Conservation (phyloP, 768 basidiomycete species). For the Kwoniella pini region DNA sequence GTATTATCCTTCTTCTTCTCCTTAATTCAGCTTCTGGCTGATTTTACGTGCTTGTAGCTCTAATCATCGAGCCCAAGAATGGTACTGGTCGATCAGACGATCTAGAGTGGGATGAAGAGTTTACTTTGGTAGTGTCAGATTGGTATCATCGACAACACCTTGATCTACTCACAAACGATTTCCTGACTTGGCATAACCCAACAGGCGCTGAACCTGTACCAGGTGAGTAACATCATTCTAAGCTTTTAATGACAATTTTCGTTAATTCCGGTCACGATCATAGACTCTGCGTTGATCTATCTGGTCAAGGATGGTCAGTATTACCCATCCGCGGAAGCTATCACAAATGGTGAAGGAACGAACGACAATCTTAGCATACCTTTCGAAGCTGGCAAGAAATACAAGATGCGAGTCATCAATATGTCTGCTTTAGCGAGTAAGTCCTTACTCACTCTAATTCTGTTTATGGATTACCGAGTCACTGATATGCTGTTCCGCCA, state of each 20-base stretch:
- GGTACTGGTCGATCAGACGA: constrained; percentile 56
- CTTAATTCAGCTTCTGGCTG: not conserved
- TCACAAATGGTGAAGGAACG: constrained; percentile 61
- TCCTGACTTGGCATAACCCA: constrained; percentile 69
- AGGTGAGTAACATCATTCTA: constrained; percentile 57
- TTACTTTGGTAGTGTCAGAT: constrained; percentile 78
- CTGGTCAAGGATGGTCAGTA: constrained; percentile 75
- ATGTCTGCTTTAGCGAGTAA: constrained; percentile 60
- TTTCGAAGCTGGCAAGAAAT: constrained; percentile 85
- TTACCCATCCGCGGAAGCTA: constrained; percentile 59
- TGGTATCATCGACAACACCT: constrained; percentile 73
- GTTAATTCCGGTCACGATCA: too few species aligned
- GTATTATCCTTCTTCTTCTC: too few species aligned
- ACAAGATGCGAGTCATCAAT: constrained; percentile 85
- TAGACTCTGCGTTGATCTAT: constrained; percentile 81
- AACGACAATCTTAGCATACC: constrained; percentile 83
- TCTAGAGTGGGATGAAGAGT: constrained; percentile 82
- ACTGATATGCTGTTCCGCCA: constrained; percentile 11
- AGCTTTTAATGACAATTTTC: not conserved
- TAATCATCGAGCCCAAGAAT: constrained; percentile 3
- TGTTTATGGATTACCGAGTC: not conserved
- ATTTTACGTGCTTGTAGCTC: not conserved
- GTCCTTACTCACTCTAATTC: not conserved
- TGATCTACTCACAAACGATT: constrained; percentile 62
- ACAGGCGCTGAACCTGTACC: constrained; percentile 85